Conservation (phyloP, 495 filamentous ascomycete genomes). For the Monascus purpureus region DNA sequence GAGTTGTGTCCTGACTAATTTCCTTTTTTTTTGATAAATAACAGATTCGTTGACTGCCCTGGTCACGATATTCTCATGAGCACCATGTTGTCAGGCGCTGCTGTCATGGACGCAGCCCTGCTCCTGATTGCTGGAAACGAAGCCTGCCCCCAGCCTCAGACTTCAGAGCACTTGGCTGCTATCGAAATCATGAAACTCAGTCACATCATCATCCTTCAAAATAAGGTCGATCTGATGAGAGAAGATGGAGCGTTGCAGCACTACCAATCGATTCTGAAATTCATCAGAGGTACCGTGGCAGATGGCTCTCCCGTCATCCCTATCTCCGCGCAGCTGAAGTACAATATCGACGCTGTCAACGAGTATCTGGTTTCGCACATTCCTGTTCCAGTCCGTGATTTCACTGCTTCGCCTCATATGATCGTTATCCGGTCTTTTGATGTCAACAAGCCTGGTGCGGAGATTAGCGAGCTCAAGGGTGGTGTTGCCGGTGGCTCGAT, state of each 20-base stretch:
- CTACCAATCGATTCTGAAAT: conserved; percentile 91
- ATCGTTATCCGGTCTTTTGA: conserved; percentile 98
- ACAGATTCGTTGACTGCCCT: conserved; percentile 91
- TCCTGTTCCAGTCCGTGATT: conserved; percentile 80
- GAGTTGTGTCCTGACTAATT: too few species aligned
- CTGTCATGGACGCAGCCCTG: conserved; percentile 97
- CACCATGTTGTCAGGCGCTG: conserved; percentile 98
- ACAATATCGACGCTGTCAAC: conserved; percentile 98
- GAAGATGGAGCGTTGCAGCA: conserved; percentile 85
- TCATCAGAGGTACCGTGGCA: conserved; percentile 93
- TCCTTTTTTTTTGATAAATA: too few species aligned
- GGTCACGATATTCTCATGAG: conserved; percentile 99
- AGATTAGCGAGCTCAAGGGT: conserved; percentile 97
- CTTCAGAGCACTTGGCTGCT: conserved; percentile 93
- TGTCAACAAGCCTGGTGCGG: conserved; percentile 99
- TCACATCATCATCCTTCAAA: conserved; percentile 97
- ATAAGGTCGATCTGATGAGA: conserved; percentile 96
- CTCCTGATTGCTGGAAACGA: conserved; percentile 97
- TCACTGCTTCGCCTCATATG: conserved; percentile 84
- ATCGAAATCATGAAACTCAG: conserved; percentile 99
- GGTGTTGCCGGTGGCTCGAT: conserved; percentile 97
- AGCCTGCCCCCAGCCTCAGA: conserved; percentile 97
- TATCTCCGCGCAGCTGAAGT: conserved; percentile 96
- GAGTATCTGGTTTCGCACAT: conserved; percentile 87
- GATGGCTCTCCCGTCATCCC: conserved; percentile 94